Percentiles rank a stretch among this genome's conserved stretches.
Evolutionary conservation across 2,329 filamentous ascomycete genomes (phyloP).

Genomic region (Epichloe sylvatica): DNA sequence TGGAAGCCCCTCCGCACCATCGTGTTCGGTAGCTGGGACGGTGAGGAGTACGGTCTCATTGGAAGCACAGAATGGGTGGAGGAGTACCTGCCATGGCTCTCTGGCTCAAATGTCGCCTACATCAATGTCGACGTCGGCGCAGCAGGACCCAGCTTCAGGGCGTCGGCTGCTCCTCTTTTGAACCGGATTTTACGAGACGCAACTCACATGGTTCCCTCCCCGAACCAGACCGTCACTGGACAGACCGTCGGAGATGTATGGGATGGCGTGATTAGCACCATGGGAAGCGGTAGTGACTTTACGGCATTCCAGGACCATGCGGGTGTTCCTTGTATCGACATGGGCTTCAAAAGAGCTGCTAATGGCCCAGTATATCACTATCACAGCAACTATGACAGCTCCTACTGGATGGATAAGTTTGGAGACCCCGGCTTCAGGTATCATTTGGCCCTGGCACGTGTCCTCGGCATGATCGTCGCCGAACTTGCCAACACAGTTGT

Average conservation of each 20-base stretch:
- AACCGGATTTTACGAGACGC: constrained; percentile 59
- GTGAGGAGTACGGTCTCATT: constrained; percentile 73
- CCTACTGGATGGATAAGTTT: constrained; percentile 73
- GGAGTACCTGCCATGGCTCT: constrained; percentile 72
- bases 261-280: constrained; percentile 46
- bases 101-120: constrained; percentile 60
- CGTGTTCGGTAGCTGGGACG: constrained; percentile 74
- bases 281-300: constrained; percentile 62
- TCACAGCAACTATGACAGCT: constrained; percentile 84
- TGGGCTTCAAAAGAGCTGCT: constrained; percentile 37
- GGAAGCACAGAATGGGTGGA: constrained; percentile 91
- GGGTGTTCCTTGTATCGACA: constrained; percentile 51
- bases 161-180: constrained; percentile 59
- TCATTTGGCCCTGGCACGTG: constrained; percentile 51
- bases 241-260: constrained; percentile 62
- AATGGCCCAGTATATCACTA: constrained; percentile 58
- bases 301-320: constrained; percentile 63
- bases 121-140: constrained; percentile 73
- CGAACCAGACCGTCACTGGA: constrained; percentile 59
- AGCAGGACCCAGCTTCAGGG: constrained; percentile 47
- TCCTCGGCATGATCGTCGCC: constrained; percentile 48
- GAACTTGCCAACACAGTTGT: constrained; percentile 48
- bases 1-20: constrained; percentile 65
- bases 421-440: constrained; percentile 58
- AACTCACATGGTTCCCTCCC: constrained; percentile 47